These are phyloP conservation scores for Zoysia matrella DNA, from an alignment of 202 grass and related monocot genomes.

Conservation along the genomic window DNA sequence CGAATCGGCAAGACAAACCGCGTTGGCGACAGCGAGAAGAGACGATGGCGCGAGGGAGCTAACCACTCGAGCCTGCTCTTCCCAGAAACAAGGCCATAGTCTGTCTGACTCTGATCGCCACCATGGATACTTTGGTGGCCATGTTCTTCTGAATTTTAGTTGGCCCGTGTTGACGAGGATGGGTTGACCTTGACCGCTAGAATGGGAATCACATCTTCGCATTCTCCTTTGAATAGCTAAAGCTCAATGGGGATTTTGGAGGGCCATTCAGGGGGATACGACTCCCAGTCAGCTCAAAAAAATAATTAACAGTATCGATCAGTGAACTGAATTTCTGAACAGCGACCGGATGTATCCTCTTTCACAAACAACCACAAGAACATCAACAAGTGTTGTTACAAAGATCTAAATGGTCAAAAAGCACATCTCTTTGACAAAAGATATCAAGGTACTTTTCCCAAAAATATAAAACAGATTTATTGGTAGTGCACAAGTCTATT, in stretches of 20 bases:
- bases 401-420: neutral
- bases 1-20: neutral
- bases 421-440: neutral
- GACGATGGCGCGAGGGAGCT: neutral
- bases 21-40: neutral
- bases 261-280: neutral
- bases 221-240: neutral
- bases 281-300: neutral
- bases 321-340: neutral
- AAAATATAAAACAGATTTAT: conserved; percentile 14
- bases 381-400: too few species aligned
- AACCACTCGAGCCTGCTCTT: neutral
- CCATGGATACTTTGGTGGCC: neutral
- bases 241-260: neutral
- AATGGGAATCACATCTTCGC: neutral
- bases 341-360: neutral
- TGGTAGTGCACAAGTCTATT: neutral
- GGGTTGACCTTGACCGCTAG: conserved; percentile 7
- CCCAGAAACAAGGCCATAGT: neutral
- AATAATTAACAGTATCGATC: neutral
- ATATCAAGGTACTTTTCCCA: neutral
- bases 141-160: neutral
- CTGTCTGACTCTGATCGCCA: neutral
- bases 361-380: neutral
- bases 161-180: conserved; percentile 15